Evolutionary conservation across 2,329 filamentous ascomycete genomes (phyloP).

Genomic region (Zalaria obscura): DNA sequence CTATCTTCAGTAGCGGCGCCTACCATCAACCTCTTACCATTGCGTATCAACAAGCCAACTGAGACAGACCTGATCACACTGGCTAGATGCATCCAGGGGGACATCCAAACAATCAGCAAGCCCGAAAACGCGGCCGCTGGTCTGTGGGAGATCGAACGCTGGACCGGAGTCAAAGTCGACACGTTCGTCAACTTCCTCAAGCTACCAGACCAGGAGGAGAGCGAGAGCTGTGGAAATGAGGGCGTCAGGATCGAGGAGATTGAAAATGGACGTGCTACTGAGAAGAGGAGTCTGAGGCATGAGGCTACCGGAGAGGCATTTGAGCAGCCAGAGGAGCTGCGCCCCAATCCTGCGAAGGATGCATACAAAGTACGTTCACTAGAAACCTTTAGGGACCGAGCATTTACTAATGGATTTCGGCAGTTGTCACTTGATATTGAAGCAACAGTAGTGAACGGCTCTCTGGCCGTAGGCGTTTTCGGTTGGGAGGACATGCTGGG

Average conservation of each 20-base stretch:
- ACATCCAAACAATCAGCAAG: slow-evolving; percentile 48
- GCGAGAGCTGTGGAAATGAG: background rate
- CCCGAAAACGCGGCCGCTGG: slow-evolving; percentile 43
- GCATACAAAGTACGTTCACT: slow-evolving; percentile 24
- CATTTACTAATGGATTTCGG: slow-evolving; percentile 8
- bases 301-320: slow-evolving; percentile 5
- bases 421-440: slow-evolving; percentile 43
- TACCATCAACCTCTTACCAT: slow-evolving; percentile 65
- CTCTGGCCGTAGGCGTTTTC: slow-evolving; percentile 40
- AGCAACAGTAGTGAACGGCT: slow-evolving; percentile 33
- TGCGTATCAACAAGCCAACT: slow-evolving; percentile 37
- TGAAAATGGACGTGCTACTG: slow-evolving; percentile 8
- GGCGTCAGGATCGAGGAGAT: slow-evolving; percentile 11
- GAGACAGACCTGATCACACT: slow-evolving; percentile 27
- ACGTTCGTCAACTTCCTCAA: slow-evolving; percentile 73
- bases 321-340: slow-evolving; percentile 11
- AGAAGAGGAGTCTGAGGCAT: slow-evolving; percentile 9
- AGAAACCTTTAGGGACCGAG: background rate
- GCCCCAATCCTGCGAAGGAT: slow-evolving; percentile 11
- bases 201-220: slow-evolving; percentile 22
- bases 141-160: slow-evolving; percentile 56
- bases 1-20: slow-evolving; percentile 45
- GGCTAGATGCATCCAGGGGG: slow-evolving; percentile 50
- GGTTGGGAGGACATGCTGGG: slow-evolving; percentile 29
- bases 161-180: slow-evolving; percentile 59